A percentile compares a stretch with the other conserved stretches of the same genome.
Conservation (phyloP, 164 flowering plant species). For the Santalum album region DNA sequence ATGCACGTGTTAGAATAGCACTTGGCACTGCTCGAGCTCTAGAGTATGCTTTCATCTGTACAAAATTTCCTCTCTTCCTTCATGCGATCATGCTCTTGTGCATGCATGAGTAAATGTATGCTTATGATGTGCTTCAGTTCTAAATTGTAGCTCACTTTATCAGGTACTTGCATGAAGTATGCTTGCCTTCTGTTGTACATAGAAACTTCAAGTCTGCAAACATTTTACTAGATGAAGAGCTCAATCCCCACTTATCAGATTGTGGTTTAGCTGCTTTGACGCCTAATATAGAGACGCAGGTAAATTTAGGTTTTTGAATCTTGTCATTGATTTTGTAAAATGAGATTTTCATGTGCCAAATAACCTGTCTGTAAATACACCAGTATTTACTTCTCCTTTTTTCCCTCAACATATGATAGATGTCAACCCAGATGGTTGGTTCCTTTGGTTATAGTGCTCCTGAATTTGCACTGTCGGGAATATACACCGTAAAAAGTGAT, state of each 20-base stretch:
- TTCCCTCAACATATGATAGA: slow-evolving; percentile 29
- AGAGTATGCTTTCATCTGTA: slow-evolving; percentile 46
- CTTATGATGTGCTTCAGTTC: slow-evolving; percentile 2
- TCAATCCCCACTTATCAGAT: slow-evolving; percentile 85
- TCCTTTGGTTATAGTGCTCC: slow-evolving; percentile 98
- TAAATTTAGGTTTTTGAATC: too few relatives aligned
- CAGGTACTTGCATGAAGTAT: slow-evolving; percentile 99
- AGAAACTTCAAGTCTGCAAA: slow-evolving; percentile 96
- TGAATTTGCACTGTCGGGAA: slow-evolving; percentile 91
- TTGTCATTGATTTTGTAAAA: too few relatives aligned
- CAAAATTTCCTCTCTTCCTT: not conserved
- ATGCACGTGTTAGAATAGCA: slow-evolving; percentile 79
- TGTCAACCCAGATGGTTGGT: slow-evolving; percentile 83
- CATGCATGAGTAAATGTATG: not conserved
- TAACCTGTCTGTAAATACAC: too few relatives aligned
- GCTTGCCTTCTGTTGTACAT: slow-evolving; percentile 91
- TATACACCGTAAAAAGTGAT: slow-evolving; percentile 92
- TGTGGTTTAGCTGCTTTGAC: slow-evolving; percentile 87
- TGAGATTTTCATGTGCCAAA: too few relatives aligned
- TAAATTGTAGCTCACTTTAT: slow-evolving; percentile 6
- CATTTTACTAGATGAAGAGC: slow-evolving; percentile 86
- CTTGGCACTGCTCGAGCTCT: slow-evolving; percentile 95
- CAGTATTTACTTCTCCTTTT: not conserved
- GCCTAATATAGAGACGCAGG: slow-evolving; percentile 92
- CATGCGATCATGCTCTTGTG: not conserved